Percentiles rank a stretch among this genome's conserved stretches.
phyloP scores from a whole-genome alignment of 495 filamentous ascomycete genomes.

The Penicillium psychrofluorescens region DNA sequence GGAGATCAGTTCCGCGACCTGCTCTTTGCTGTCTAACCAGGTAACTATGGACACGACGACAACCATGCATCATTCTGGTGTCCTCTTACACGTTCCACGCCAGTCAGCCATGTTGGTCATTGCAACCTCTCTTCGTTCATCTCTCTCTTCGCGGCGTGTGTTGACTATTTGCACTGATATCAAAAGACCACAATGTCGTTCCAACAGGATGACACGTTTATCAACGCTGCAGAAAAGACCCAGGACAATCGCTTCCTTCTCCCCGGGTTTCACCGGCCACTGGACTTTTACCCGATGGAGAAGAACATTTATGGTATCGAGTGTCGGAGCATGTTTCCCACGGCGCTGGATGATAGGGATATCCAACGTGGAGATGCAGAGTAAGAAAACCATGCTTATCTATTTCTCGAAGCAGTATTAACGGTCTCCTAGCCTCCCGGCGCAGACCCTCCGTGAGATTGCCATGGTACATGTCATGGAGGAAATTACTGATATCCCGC shows the following conservation, averaged over 20 bases:
- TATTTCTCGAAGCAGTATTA: no score
- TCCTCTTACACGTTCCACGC: neutral
- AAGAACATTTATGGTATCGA: conserved; percentile 23
- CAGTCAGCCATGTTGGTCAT: neutral
- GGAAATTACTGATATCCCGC: conserved; percentile 36
- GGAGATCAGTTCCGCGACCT: conserved; percentile 13
- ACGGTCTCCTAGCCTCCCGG: conserved; percentile 13
- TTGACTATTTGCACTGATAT: conserved; percentile 3
- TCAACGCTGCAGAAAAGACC: neutral
- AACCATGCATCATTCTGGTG: conserved; percentile 11
- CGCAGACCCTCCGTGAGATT: conserved; percentile 33
- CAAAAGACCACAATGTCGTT: conserved; percentile 2
- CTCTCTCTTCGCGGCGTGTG: neutral
- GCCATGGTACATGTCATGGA: conserved; percentile 32
- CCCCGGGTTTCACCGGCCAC: conserved; percentile 36
- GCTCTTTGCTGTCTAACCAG: neutral
- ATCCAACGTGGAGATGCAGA: conserved; percentile 26
- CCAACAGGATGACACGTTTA: conserved; percentile 8
- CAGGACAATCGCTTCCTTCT: conserved; percentile 15
- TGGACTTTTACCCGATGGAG: conserved; percentile 24
- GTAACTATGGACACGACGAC: conserved; percentile 7
- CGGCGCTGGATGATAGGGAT: conserved; percentile 24
- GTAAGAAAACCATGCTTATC: conserved; percentile 9
- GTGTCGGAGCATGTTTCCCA: conserved; percentile 23
- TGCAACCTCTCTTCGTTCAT: neutral